Base-by-base conservation (phyloP, 2,329 filamentous ascomycete genomes). In the Colletotrichum incanum region DNA sequence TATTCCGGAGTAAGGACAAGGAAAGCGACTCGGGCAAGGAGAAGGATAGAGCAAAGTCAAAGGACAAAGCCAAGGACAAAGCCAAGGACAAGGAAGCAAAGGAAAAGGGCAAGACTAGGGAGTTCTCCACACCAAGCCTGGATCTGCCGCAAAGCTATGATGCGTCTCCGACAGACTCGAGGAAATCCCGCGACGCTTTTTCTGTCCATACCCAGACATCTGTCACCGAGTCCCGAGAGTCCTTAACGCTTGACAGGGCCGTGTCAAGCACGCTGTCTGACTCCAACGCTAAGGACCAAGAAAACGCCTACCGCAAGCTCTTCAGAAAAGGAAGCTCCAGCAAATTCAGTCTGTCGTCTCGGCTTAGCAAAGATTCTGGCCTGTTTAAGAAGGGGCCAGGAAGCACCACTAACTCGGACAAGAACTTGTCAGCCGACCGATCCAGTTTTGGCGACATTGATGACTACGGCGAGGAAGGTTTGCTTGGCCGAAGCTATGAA, bases 261-360 rank as follows among this genome's bases (percentile, higher is more conserved):
- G 81, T 86, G 54, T 91, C 90, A 55, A 90, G 90, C 76, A 86
- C 89, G 2, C 83, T 86, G 3, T 90, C 88, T 6, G 90, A 92
- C 47, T 81, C 86, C 23, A 84, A 84, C 55, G 78, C 79, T 39
- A 89, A 88, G 76, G 84, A 90, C 67, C 82, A 86, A 74, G 88
- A 90, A 64, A 89, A 89, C 73, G 88, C 89, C 65, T 82, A 91
- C 75, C 84, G 87, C 78, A 89, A 91, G 78, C 84, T 92, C 60
- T 87, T 92, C 67, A 88, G 90, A 41, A 92, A 92, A 81, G 89
- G 90, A 61, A 91, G 89, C 78, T 90, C 89, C 8, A 87, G 89
- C 80, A 92, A 92, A 81, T 92, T 92, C 78, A 89, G 89, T 79
- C 83, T 92, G 71, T 86, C 90, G 16, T 89, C 89, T 60, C 80